phyloP scores from a whole-genome alignment of 345 rosid genomes.

The Eucalyptus globulus region DNA sequence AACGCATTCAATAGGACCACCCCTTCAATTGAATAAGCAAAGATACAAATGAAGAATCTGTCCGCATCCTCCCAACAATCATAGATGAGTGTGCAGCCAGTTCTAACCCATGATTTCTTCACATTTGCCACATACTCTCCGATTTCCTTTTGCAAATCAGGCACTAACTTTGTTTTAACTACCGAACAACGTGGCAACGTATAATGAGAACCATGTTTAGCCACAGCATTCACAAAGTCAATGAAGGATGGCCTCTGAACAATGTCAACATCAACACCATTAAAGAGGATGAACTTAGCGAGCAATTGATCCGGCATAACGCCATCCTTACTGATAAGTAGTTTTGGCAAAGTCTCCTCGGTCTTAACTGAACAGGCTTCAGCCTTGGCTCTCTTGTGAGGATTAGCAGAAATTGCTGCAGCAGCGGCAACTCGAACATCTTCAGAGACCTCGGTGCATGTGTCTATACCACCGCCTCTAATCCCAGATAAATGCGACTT shows the following conservation, averaged over 20 bases:
- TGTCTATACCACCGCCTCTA: too few relatives aligned
- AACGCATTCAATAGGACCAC: too few relatives aligned
- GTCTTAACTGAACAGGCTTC: not conserved
- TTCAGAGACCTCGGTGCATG: too few relatives aligned
- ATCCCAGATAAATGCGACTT: too few relatives aligned
- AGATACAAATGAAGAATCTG: not conserved
- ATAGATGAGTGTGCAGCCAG: not conserved
- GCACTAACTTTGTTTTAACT: not conserved
- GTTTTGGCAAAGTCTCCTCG: not conserved
- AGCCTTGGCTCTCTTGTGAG: not conserved
- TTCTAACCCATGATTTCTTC: not conserved
- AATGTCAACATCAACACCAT: not conserved
- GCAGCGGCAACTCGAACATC: too few relatives aligned
- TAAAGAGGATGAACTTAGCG: not conserved
- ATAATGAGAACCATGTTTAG: not conserved
- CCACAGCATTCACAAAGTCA: not conserved
- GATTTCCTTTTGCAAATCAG: not conserved
- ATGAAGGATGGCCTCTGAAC: not conserved
- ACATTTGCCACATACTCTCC: not conserved
- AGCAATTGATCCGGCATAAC: accelerated
- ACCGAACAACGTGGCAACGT: not conserved
- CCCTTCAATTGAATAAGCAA: not conserved
- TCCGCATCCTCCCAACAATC: not conserved
- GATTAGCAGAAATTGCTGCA: too few relatives aligned
- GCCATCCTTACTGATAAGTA: not conserved